Conservation (phyloP, 495 filamentous ascomycete genomes). For the Talaromyces proteolyticus region DNA sequence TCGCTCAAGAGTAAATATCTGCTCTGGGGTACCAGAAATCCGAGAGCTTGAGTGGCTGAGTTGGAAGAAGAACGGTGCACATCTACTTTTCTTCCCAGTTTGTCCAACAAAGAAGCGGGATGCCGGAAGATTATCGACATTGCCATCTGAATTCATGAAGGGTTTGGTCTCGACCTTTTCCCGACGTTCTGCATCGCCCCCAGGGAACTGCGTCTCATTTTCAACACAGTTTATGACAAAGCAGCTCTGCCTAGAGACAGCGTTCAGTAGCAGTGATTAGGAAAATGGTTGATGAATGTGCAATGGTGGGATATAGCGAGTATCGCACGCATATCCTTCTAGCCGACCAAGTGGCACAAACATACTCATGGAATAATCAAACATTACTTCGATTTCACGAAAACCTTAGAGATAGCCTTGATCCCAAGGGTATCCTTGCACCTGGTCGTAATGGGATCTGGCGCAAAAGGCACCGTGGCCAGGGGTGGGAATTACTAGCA, state of each 20-base stretch:
- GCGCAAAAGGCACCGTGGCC: constrained; percentile 35
- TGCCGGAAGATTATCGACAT: constrained; percentile 40
- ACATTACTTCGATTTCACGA: constrained; percentile 47
- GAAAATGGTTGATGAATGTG: constrained; percentile 37
- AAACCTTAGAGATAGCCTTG: constrained; percentile 49
- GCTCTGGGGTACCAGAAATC: constrained; percentile 41
- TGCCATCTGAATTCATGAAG: constrained; percentile 25
- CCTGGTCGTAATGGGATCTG: constrained; percentile 52
- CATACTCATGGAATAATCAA: constrained; percentile 48
- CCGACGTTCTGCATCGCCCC: constrained; percentile 43
- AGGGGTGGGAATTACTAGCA: neutral
- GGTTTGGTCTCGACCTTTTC: constrained; percentile 45
- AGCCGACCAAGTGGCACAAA: constrained; percentile 50
- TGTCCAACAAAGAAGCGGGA: constrained; percentile 34
- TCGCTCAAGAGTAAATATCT: constrained; percentile 26
- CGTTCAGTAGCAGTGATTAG: constrained; percentile 33
- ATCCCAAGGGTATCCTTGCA: constrained; percentile 52
- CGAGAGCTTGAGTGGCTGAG: constrained; percentile 49
- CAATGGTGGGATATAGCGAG: constrained; percentile 48
- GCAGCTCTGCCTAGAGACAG: constrained; percentile 23
- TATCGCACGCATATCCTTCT: constrained; percentile 52
- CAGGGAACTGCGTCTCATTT: constrained; percentile 53
- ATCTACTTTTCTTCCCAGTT: constrained; percentile 52
- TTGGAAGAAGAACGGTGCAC: constrained; percentile 49
- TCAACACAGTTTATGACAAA: constrained; percentile 50